A percentile compares a stretch with the other conserved stretches of the same genome.
phyloP scores from a whole-genome alignment of 805 yeast species.

The Candida sithepensis region DNA sequence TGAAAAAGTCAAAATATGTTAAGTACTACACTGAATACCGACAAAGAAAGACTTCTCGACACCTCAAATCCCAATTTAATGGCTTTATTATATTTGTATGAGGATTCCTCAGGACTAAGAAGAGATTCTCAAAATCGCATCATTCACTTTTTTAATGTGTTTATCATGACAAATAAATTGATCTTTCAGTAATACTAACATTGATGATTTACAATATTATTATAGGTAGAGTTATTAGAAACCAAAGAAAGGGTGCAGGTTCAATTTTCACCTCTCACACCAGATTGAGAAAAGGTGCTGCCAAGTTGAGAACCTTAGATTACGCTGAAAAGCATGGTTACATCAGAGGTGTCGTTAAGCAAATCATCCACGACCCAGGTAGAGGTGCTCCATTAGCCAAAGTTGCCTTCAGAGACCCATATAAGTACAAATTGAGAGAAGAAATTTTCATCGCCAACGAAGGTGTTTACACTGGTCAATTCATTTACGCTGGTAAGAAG shows the following conservation, averaged over 20 bases:
- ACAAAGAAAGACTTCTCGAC: no score
- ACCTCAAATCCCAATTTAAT: no score
- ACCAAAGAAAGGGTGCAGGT: slow-evolving; percentile 99
- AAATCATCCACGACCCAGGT: slow-evolving; percentile 99
- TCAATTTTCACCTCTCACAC: slow-evolving; percentile 99
- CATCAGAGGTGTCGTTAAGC: slow-evolving; percentile 99
- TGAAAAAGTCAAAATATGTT: no score
- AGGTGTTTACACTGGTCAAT: slow-evolving; percentile 99
- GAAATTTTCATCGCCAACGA: slow-evolving; percentile 99
- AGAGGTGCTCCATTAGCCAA: slow-evolving; percentile 99
- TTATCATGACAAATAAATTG: not conserved
- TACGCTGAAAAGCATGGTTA: slow-evolving; percentile 99
- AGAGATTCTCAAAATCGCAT: not conserved
- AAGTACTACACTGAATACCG: no score
- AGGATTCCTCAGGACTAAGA: no score
- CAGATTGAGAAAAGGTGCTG: slow-evolving; percentile 99
- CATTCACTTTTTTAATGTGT: not conserved
- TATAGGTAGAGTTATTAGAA: slow-evolving; percentile 98
- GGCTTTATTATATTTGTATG: no score
- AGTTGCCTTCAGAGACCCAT: slow-evolving; percentile 99
- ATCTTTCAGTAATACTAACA: not conserved
- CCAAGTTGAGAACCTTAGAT: slow-evolving; percentile 98
- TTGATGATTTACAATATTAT: not conserved
- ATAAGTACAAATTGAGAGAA: slow-evolving; percentile 96
- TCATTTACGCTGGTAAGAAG: slow-evolving; percentile 97